Percentiles rank a stretch among this genome's conserved stretches.
These are phyloP conservation scores for Avena insularis DNA, from an alignment of 176 grass and related monocot species.

Conservation along the genomic window DNA sequence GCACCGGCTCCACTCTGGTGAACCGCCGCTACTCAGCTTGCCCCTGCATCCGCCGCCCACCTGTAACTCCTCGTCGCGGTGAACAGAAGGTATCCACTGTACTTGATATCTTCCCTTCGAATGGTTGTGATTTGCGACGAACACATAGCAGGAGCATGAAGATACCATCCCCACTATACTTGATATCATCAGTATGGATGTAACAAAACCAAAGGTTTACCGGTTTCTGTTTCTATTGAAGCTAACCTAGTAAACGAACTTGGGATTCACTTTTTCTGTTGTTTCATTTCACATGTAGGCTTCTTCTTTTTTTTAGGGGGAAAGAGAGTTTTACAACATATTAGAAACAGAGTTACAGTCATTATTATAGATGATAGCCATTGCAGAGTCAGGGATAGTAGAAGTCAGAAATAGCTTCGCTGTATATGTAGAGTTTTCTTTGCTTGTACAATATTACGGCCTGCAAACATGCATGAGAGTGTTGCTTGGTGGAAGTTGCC, in stretches of 20 bases:
- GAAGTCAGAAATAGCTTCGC: too few relatives aligned
- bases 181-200: background rate
- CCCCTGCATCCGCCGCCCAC: background rate
- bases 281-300: background rate
- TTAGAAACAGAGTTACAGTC: too few relatives aligned
- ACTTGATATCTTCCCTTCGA: background rate
- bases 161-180: background rate
- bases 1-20: background rate
- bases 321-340: too few relatives aligned
- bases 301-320: background rate
- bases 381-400: too few relatives aligned
- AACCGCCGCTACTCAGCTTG: background rate
- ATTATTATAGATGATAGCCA: too few relatives aligned
- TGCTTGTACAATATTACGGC: background rate
- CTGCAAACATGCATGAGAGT: background rate
- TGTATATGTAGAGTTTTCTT: background rate
- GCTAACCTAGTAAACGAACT: background rate
- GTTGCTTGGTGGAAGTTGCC: background rate
- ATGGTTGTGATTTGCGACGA: background rate
- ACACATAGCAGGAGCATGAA: background rate
- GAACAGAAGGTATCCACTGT: conserved; percentile 8
- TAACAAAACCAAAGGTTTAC: background rate
- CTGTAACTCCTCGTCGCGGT: background rate
- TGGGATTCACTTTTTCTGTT: background rate
- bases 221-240: background rate